Evolutionary conservation across 2,329 filamentous ascomycete species (phyloP).

Genomic region (Ophiostoma perfectum): DNA sequence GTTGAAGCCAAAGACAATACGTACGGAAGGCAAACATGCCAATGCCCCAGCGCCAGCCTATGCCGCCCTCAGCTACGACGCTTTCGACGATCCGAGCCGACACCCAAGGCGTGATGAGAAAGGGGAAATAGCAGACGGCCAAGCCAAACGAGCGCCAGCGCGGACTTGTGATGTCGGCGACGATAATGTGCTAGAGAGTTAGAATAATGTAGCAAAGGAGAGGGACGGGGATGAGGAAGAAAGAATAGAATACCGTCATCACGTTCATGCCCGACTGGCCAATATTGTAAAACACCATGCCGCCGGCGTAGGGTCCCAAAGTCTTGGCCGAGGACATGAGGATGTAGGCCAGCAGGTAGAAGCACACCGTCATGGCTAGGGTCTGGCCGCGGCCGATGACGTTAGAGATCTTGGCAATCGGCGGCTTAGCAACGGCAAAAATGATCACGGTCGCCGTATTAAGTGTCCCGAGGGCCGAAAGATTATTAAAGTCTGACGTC

Average conservation of each 20-base stretch:
- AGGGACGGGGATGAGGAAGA: no score
- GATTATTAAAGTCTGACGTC: slow-evolving; percentile 32
- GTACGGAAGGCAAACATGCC: slow-evolving; percentile 49
- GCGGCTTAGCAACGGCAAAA: slow-evolving; percentile 53
- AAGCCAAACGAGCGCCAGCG: slow-evolving; percentile 44
- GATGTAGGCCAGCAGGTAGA: slow-evolving; percentile 53
- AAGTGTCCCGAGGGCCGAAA: slow-evolving; percentile 32
- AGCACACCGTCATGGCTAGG: slow-evolving; percentile 49
- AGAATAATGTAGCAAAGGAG: no score
- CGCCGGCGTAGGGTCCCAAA: slow-evolving; percentile 47
- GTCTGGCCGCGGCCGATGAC: slow-evolving; percentile 54
- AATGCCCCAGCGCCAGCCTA: slow-evolving; percentile 53
- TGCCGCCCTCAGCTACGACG: slow-evolving; percentile 29
- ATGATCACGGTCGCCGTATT: slow-evolving; percentile 35
- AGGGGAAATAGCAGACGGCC: slow-evolving; percentile 46
- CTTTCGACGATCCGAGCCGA: slow-evolving; percentile 45
- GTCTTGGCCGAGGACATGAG: slow-evolving; percentile 48
- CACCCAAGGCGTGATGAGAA: slow-evolving; percentile 52
- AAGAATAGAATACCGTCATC: slow-evolving; percentile 33
- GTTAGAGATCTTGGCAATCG: slow-evolving; percentile 56
- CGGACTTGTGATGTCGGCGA: slow-evolving; percentile 54
- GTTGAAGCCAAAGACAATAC: no score
- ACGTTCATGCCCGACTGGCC: slow-evolving; percentile 56
- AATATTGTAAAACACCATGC: slow-evolving; percentile 54
- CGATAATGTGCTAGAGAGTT: slow-evolving; percentile 49